phyloP scores from a whole-genome alignment of 106 monocot genomes.

The Agapanthus africanus region DNA sequence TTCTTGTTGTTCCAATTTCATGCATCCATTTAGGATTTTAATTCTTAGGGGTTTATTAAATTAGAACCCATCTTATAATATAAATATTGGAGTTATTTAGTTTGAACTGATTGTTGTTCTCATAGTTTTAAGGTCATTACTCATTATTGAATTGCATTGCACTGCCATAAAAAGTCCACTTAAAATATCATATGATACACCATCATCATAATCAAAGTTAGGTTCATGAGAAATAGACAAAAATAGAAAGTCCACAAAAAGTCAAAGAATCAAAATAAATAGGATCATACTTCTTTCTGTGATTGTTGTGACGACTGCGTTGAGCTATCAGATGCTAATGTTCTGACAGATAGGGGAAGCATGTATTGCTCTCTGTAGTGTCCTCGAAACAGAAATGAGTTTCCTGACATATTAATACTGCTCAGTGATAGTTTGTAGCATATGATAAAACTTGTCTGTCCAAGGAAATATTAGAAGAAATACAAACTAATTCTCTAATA shows the following conservation, averaged over 20 bases:
- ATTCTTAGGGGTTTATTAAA: too few species aligned
- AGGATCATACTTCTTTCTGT: conserved; percentile 36
- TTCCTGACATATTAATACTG: conserved; percentile 3
- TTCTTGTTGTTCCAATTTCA: too few species aligned
- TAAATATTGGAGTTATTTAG: too few species aligned
- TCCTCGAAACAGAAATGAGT: conserved; percentile 11
- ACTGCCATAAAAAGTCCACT: neutral
- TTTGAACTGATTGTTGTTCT: too few species aligned
- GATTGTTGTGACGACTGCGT: conserved; percentile 25
- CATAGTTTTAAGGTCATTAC: too few species aligned
- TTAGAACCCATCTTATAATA: neutral
- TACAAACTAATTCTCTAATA: neutral
- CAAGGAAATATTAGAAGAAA: neutral
- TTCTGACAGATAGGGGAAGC: conserved; percentile 27
- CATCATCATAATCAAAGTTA: neutral
- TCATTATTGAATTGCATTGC: neutral
- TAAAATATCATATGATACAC: neutral
- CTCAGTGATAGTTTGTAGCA: neutral
- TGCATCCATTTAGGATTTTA: too few species aligned
- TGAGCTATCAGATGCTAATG: conserved; percentile 39
- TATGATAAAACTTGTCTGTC: too few species aligned
- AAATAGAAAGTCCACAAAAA: neutral
- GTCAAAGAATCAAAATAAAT: neutral
- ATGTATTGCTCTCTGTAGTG: conserved; percentile 1
- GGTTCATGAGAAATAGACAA: neutral